Percentiles rank a stretch among this genome's conserved stretches.
Evolutionary conservation across 352 stramenopile species (phyloP).

Genomic region (Globisporangium spiculum): DNA sequence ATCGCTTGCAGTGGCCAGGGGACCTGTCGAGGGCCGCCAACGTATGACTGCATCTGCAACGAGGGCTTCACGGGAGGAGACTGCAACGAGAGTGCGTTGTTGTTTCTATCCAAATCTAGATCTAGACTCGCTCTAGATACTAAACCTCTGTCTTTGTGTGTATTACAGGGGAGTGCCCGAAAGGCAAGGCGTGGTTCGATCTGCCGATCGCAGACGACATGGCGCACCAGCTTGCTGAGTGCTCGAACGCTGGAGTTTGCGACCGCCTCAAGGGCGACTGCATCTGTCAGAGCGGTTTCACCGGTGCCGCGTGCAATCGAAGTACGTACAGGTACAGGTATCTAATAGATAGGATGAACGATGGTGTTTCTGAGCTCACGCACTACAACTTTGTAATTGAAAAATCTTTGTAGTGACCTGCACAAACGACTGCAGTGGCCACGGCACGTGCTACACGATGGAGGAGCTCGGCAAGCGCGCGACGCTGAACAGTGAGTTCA

Average conservation of each 20-base stretch:
- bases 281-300: constrained; percentile 59
- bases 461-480: constrained; percentile 57
- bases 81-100: constrained; percentile 50
- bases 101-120: background rate
- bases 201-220: constrained; percentile 39
- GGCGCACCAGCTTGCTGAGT: constrained; percentile 60
- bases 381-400: background rate
- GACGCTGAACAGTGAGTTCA: constrained; percentile 52
- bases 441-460: constrained; percentile 84
- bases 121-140: background rate
- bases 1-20: constrained; percentile 75
- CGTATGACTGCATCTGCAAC: constrained; percentile 79
- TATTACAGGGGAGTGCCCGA: constrained; percentile 38
- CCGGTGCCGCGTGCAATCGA: constrained; percentile 68
- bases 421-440: constrained; percentile 70
- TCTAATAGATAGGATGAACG: too few species aligned
- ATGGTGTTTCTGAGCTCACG: background rate
- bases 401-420: constrained; percentile 37
- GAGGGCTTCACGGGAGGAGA: constrained; percentile 72
- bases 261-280: constrained; percentile 72
- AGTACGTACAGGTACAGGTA: constrained; percentile 22
- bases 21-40: constrained; percentile 66
- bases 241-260: constrained; percentile 68
- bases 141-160: background rate
- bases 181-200: constrained; percentile 73